phyloP scores from a whole-genome alignment of 257 asterid genomes.

The Cinchona pubescens region DNA sequence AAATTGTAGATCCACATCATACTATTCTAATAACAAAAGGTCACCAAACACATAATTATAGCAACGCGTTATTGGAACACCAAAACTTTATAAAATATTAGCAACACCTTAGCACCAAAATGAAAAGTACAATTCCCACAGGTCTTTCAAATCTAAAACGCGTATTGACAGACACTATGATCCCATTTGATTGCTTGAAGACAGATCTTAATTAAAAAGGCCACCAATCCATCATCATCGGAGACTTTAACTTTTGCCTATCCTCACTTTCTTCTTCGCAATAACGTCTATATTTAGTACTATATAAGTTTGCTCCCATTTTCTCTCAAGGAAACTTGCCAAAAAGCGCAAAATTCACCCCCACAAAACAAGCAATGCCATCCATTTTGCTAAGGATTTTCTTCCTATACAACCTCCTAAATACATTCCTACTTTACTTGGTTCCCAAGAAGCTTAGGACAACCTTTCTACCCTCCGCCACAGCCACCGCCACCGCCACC shows the following conservation, averaged over 20 bases:
- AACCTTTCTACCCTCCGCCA: constrained; percentile 20
- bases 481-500: neutral
- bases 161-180: constrained; percentile 11
- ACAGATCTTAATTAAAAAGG: neutral
- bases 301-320: constrained; percentile 12
- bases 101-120: neutral
- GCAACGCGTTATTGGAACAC: constrained; percentile 15
- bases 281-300: constrained; percentile 3
- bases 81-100: neutral
- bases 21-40: neutral
- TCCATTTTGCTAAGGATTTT: constrained; percentile 19
- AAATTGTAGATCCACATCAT: no score
- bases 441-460: constrained; percentile 25
- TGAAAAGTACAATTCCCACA: neutral
- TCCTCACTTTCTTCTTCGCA: neutral
- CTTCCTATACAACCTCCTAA: constrained; percentile 22
- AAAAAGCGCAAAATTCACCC: neutral
- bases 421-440: constrained; percentile 18
- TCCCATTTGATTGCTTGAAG: neutral
- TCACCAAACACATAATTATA: constrained; percentile 4
- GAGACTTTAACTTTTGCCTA: neutral
- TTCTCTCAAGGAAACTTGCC: constrained; percentile 15
- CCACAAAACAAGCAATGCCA: constrained; percentile 19
- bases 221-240: neutral
- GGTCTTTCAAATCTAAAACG: constrained; percentile 4